Base-by-base conservation (phyloP, 371 early-diverging fungal species). In the Apophysomyces elegans region DNA sequence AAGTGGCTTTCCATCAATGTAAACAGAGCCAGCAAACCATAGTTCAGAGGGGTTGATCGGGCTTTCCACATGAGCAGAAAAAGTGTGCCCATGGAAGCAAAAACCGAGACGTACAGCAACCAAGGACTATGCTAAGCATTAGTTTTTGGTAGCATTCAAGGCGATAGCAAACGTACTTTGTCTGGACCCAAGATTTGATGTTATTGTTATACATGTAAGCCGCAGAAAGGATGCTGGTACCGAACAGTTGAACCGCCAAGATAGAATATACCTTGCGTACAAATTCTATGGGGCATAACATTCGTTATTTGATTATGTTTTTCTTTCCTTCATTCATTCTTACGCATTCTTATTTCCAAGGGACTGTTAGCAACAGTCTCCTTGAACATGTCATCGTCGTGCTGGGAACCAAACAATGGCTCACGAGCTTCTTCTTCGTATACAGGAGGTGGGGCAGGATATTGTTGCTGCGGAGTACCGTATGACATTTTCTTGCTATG, bases 191-290 rank as follows among this genome's bases (percentile, higher is more conserved):
- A 18, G 59, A 63, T 69, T 78, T 77, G 21, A 79, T 74, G 46
- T 70, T 64, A n/a, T 62, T 68, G 56, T 84, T 84, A 61, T 85
- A 84, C 75, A 90, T 84, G 71, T 90, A 85, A 14, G 88, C 59
- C 9, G 80, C 79, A 6, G 87, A 83, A 37, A 90, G 69, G 4
- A 74, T 70, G 8, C 80, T 72, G 5, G 93, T 91, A n/a, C 80
- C 74, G 1, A 86, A 69, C 11, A 94, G 61, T 73, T 93, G 92
- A 5, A 68, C 73, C 0, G 88, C 79, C n/a, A 94, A 77, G 46
- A 94, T 92, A 6, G 88, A 83, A 67, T 92, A 93, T 4, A 94
- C 93, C 72, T 94, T 94, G 72, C 92, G 79, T 21, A 93, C 79
- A 76, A 94, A 94, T 54, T 84, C 90, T 80, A 74, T 65, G 58